These are phyloP conservation scores for Rubus parviflorus DNA, from an alignment of 306 rosid species.

Conservation along the genomic window DNA sequence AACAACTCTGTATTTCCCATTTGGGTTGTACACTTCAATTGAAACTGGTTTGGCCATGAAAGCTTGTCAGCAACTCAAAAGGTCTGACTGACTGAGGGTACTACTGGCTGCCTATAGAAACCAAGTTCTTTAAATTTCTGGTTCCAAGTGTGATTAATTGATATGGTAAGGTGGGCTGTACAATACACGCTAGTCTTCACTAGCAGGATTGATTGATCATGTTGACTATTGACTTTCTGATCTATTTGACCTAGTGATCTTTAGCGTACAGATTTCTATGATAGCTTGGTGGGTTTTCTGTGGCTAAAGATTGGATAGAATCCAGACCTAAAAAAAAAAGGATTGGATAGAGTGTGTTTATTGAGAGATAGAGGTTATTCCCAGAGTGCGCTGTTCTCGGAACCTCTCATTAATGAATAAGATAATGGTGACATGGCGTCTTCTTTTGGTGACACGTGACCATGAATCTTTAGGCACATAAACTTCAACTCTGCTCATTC, in stretches of 20 bases:
- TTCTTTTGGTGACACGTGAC: background rate
- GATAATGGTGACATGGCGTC: conserved; percentile 43
- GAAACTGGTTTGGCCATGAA: conserved; percentile 91
- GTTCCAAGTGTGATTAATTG: background rate
- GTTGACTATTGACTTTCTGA: conserved; percentile 13
- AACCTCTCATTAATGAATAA: conserved; percentile 51
- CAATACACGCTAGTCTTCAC: background rate
- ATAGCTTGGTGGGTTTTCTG: conserved; percentile 5
- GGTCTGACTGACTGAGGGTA: background rate
- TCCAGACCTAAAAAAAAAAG: no score
- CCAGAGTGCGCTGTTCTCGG: conserved; percentile 15
- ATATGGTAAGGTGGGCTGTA: conserved; percentile 26
- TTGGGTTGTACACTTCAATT: conserved; percentile 92
- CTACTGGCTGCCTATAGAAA: background rate
- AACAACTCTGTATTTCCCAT: conserved; percentile 88
- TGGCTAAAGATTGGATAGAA: conserved; percentile 32
- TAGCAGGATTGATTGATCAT: background rate
- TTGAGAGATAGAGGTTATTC: conserved; percentile 25
- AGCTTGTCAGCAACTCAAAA: background rate
- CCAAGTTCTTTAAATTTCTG: conserved; percentile 20
- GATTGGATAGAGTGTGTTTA: conserved; percentile 35
- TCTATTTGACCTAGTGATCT: conserved; percentile 10
- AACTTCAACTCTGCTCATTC: no score
- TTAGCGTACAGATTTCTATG: background rate
- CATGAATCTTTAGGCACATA: no score